phyloP scores from a whole-genome alignment of 2,329 filamentous ascomycete species.

The Neopestalotiopsis clavispora region DNA sequence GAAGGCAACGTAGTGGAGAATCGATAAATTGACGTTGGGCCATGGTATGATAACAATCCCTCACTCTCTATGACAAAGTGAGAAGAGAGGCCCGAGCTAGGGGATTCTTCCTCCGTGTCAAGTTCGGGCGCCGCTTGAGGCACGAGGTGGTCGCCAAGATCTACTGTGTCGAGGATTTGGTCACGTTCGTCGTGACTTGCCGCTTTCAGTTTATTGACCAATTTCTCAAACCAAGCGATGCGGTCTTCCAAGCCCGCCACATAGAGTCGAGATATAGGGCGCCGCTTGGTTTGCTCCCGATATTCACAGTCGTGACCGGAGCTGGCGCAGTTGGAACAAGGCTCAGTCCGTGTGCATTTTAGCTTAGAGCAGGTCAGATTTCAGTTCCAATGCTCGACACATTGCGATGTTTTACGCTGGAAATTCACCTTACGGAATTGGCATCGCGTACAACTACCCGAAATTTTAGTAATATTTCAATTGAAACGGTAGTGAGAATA shows the following conservation, averaged over 20 bases:
- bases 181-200: not conserved
- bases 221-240: not conserved
- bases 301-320: not conserved
- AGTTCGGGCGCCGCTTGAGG: not conserved
- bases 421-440: not conserved
- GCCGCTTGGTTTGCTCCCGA: not conserved
- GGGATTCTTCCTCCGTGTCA: not conserved
- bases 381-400: not conserved
- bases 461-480: not conserved
- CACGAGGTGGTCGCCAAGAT: not conserved
- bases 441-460: not conserved
- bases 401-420: too few relatives aligned
- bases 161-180: not conserved
- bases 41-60: not conserved
- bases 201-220: not conserved
- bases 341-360: not conserved
- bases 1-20: not conserved
- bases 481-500: not conserved
- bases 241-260: not conserved
- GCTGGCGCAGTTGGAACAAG: not conserved
- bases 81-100: not conserved
- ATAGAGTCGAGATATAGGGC: not conserved
- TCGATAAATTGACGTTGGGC: not conserved
- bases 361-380: not conserved
- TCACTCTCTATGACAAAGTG: not conserved